Evolutionary conservation across 1,139 yeast species (phyloP).

Genomic region (Taiozyma sp.): DNA sequence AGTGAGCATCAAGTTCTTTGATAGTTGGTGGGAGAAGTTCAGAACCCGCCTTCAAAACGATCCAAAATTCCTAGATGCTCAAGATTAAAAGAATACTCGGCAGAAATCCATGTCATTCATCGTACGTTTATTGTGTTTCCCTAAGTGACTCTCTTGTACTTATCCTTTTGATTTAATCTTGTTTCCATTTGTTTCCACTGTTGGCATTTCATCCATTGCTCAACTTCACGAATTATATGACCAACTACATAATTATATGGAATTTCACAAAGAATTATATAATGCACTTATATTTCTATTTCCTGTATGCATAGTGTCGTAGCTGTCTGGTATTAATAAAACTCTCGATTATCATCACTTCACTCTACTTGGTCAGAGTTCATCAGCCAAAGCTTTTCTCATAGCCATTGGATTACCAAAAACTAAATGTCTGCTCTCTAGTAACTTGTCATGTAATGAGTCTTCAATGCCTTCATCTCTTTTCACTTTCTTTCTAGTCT

Average conservation of each 20-base stretch:
- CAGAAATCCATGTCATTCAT: not conserved
- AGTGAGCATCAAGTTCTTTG: slow-evolving; percentile 85
- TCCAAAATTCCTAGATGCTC: slow-evolving; percentile 65
- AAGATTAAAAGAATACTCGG: not conserved
- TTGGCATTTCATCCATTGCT: not conserved
- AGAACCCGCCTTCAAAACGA: slow-evolving; percentile 67
- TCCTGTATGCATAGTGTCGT: not conserved
- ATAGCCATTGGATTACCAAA: slow-evolving; percentile 78
- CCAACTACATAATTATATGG: not conserved
- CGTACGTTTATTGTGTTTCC: not conserved
- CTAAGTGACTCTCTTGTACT: not conserved
- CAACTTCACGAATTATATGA: not conserved
- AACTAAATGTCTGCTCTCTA: slow-evolving; percentile 59
- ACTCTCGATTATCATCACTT: no score
- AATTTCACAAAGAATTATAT: slow-evolving; percentile 30
- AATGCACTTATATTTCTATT: not conserved
- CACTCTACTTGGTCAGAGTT: slow-evolving; percentile 29
- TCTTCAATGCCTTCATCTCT: slow-evolving; percentile 26
- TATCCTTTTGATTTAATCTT: not conserved
- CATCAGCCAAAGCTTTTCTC: slow-evolving; percentile 53
- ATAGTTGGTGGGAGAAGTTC: slow-evolving; percentile 96
- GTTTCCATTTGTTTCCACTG: not conserved
- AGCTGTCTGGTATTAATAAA: not conserved
- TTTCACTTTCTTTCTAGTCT: slow-evolving; percentile 28
- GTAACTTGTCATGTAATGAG: slow-evolving; percentile 38